These are phyloP conservation scores for Clavaria fumosa DNA, from an alignment of 768 basidiomycete genomes.

Conservation along the genomic window DNA sequence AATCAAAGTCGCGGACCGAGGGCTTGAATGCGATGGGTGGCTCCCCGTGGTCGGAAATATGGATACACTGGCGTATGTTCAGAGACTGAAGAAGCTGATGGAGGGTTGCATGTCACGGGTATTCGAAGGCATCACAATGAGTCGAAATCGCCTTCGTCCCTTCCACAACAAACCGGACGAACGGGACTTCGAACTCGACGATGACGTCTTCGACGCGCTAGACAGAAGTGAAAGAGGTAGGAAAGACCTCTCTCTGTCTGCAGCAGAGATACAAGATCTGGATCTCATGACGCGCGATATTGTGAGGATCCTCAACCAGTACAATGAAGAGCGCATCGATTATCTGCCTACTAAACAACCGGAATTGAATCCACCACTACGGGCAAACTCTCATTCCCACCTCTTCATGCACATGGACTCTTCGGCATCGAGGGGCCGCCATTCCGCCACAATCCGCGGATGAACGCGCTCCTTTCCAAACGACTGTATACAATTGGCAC, in stretches of 20 bases:
- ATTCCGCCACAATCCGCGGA: too few species aligned
- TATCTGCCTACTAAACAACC: too few species aligned
- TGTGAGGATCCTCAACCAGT: constrained; percentile 56
- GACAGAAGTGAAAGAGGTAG: too few species aligned
- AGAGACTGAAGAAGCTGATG: constrained; percentile 62
- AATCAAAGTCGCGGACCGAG: constrained; percentile 50
- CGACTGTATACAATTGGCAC: too few species aligned
- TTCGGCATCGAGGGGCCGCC: too few species aligned
- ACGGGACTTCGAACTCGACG: constrained; percentile 41
- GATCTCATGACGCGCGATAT: constrained; percentile 61
- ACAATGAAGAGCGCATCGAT: constrained; percentile 53
- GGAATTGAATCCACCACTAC: too few species aligned
- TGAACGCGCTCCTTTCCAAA: too few species aligned
- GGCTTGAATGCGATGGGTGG: constrained; percentile 84
- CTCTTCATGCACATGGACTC: too few species aligned
- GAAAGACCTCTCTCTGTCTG: constrained; percentile 40
- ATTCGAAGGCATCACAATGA: constrained; percentile 66
- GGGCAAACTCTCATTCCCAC: too few species aligned
- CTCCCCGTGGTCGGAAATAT: constrained; percentile 65
- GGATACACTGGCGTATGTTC: constrained; percentile 68
- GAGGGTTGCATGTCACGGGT: constrained; percentile 80
- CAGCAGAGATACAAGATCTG: constrained; percentile 59
- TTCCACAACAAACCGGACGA: constrained; percentile 26
- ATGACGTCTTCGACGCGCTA: constrained; percentile 32
- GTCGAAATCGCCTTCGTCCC: constrained; percentile 21